Evolutionary conservation across 805 yeast genomes (phyloP).

Genomic region (Zygotorulaspora sp.): DNA sequence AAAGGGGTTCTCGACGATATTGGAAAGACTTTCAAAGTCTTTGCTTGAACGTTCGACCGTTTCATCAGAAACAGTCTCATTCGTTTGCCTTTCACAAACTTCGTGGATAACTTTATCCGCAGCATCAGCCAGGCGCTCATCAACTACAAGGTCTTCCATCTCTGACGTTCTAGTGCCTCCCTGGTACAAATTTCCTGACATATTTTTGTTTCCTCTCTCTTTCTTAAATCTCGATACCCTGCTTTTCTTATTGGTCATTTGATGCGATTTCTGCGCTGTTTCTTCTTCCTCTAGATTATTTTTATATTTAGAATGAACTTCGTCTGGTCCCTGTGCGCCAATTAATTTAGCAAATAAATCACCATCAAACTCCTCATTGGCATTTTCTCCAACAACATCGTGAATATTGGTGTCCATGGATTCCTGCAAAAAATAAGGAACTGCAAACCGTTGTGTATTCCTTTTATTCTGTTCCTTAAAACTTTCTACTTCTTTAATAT

Average conservation of each 20-base stretch:
- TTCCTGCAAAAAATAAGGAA: constrained; percentile 1
- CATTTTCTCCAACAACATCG: constrained; percentile 1
- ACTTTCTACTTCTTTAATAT: constrained; percentile 34
- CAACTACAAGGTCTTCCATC: background rate
- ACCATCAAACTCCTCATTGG: constrained; percentile 28
- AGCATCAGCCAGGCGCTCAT: background rate
- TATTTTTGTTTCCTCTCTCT: constrained; percentile 17
- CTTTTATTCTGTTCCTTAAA: constrained; percentile 30
- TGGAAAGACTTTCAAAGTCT: background rate
- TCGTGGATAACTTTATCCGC: background rate
- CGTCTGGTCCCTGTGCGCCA: constrained; percentile 33
- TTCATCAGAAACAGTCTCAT: background rate
- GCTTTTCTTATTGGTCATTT: constrained; percentile 12
- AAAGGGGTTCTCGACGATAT: background rate
- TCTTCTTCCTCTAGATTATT: constrained; percentile 6
- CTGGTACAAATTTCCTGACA: background rate
- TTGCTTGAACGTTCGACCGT: background rate
- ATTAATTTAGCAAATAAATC: constrained; percentile 32
- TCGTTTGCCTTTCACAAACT: background rate
- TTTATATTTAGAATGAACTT: constrained; percentile 28
- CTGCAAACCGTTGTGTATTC: constrained; percentile 26
- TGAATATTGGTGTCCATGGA: background rate
- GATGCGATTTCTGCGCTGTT: constrained; percentile 4
- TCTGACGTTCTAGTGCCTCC: background rate
- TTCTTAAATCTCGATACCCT: constrained; percentile 33